Evolutionary conservation across 1,139 yeast species (phyloP).

Genomic region (Geotrichum reessii): DNA sequence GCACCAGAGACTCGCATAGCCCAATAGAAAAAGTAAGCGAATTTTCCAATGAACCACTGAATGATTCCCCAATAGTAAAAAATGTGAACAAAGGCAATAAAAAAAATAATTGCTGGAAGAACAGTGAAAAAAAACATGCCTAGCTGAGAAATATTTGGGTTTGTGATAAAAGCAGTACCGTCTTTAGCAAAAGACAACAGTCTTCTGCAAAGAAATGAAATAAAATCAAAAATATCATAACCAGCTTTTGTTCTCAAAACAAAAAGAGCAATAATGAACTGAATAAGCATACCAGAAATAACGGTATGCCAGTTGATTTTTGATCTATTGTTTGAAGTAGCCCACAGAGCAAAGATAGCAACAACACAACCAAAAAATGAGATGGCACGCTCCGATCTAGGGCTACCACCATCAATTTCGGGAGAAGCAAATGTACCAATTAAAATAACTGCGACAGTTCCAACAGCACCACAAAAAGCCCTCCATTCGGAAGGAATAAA

Average conservation of each 20-base stretch:
- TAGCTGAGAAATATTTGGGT: conserved; percentile 2
- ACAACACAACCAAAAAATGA: conserved; percentile 56
- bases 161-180: conserved; percentile 59
- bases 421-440: conserved; percentile 49
- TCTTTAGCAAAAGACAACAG: conserved; percentile 56
- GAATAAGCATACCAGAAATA: conserved; percentile 58
- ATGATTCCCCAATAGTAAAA: conserved; percentile 56
- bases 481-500: conserved; percentile 41
- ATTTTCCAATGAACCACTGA: conserved; percentile 59
- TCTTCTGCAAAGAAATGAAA: conserved; percentile 54
- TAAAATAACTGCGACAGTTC: conserved; percentile 44
- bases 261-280: conserved; percentile 55
- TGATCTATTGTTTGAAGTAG: conserved; percentile 45
- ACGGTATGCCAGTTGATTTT: conserved; percentile 57
- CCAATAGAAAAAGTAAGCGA: conserved; percentile 59
- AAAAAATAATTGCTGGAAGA: conserved; percentile 58
- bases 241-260: conserved; percentile 59
- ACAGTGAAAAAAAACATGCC: conserved; percentile 50
- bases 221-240: conserved; percentile 58
- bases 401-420: conserved; percentile 9
- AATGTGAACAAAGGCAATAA: conserved; percentile 58
- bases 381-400: conserved; percentile 50
- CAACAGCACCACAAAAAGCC: conserved; percentile 41
- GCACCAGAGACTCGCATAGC: conserved; percentile 58
- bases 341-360: conserved; percentile 44